Evolutionary conservation across 2,329 filamentous ascomycete species (phyloP).

Genomic region (Diplodia intermedia): DNA sequence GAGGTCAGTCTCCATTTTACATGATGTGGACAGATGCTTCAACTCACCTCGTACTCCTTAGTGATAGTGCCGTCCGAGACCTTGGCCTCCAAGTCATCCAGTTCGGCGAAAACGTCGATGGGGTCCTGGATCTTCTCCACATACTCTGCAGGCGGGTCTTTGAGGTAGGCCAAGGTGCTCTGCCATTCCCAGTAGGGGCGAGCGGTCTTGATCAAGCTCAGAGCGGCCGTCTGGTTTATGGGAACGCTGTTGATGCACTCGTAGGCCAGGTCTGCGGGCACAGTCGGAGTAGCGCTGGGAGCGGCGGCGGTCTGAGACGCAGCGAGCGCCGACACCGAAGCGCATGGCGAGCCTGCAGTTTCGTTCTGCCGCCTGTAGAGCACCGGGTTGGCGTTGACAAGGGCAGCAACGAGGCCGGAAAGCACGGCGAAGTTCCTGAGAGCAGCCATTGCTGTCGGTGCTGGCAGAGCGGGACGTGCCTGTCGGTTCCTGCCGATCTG

Average conservation of each 20-base stretch:
- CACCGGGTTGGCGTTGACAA: slow-evolving; percentile 9
- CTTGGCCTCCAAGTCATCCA: slow-evolving; percentile 49
- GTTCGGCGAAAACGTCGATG: slow-evolving; percentile 52
- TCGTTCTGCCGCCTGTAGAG: slow-evolving; percentile 14
- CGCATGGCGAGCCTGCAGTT: slow-evolving; percentile 31
- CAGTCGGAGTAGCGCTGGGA: slow-evolving; percentile 38
- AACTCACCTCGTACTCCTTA: slow-evolving; percentile 48
- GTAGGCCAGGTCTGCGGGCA: slow-evolving; percentile 54
- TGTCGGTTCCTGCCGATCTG: not conserved
- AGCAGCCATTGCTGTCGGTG: slow-evolving; percentile 2
- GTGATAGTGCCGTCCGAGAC: slow-evolving; percentile 47
- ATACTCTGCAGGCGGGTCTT: slow-evolving; percentile 55
- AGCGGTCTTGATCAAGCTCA: slow-evolving; percentile 49
- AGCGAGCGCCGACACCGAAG: slow-evolving; percentile 30
- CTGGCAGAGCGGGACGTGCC: not conserved
- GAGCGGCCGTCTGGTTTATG: slow-evolving; percentile 52
- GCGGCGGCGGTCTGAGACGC: slow-evolving; percentile 29
- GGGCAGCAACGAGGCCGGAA: not conserved
- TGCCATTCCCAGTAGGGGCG: slow-evolving; percentile 56
- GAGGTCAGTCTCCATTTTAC: not conserved
- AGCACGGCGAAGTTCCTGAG: slow-evolving; percentile 22
- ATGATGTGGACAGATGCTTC: not conserved
- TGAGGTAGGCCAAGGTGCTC: slow-evolving; percentile 53
- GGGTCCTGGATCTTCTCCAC: slow-evolving; percentile 54
- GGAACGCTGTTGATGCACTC: slow-evolving; percentile 55